Base-by-base conservation (phyloP, 1,284 basidiomycete species). In the Microbotryomycetes sp. region DNA sequence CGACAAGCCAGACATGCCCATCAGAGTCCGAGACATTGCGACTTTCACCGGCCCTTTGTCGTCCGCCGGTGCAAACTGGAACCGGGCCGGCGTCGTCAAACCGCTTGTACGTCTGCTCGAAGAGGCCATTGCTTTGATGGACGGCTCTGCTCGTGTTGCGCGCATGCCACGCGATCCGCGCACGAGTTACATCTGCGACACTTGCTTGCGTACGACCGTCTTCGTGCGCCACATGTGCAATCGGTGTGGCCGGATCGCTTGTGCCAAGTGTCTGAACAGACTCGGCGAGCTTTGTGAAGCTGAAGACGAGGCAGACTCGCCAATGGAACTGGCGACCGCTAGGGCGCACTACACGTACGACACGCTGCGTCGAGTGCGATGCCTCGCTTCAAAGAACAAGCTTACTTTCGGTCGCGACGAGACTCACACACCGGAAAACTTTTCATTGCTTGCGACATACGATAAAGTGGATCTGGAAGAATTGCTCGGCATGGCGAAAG, bases 101-200 rank as follows among this genome's bases (percentile, higher is more conserved):
- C 35, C 35, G 9, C 18, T 41, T 9, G 18, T 41, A 9, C 11
- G 18, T 18, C 35, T 9, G 18, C 18, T 41, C 11, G 35, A 41
- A 18, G 18, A 9, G 18, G 9, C 35, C 35, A 9, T 41, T 18
- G 18, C 9, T 9, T 9, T 41, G 11, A 9, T 41, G 11, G 35
- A 18, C 35, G 18, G 18, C 11, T 11, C 35, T 11, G 11, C 35
- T 41, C n/a, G n/a, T n/a, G n/a, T n/a, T n/a, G 35, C 18, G 35
- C 35, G 35, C 18, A 18, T 41, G 35, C 18, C 35, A 41, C 35
- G 35, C 35, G 11, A 18, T 11, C 11, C 35, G 18, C 11, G 18
- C 35, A 47, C 30, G 29, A 53, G 30, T n/a, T 48, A 51, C 18
- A 24, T 59, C 24, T 68, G 64, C 57, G 61, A 63, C 45, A 60